These are phyloP conservation scores for Polyplosphaeria fusca DNA, from an alignment of 495 filamentous ascomycete genomes.

Conservation along the genomic window DNA sequence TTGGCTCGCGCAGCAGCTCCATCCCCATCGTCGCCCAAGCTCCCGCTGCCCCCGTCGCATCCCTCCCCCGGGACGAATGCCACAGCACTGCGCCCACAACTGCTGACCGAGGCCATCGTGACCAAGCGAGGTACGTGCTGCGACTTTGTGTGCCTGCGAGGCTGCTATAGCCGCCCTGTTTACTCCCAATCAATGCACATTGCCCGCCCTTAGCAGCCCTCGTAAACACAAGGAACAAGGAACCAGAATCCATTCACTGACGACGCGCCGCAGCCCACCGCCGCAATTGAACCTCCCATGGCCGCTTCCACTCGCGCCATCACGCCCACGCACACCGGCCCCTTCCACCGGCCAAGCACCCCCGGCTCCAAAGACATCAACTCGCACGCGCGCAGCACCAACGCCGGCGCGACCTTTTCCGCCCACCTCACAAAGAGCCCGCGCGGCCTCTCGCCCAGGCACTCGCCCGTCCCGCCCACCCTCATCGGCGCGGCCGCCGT, in stretches of 20 bases:
- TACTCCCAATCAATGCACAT: neutral
- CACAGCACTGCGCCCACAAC: neutral
- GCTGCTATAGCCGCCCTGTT: neutral
- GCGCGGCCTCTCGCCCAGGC: slow-evolving; percentile 49
- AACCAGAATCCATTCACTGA: neutral
- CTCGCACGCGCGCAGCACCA: slow-evolving; percentile 9
- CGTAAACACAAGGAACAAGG: no score
- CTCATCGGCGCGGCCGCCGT: slow-evolving; percentile 57
- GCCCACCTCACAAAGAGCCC: slow-evolving; percentile 48
- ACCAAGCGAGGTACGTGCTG: neutral
- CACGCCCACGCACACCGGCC: slow-evolving; percentile 38
- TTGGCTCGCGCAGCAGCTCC: no score
- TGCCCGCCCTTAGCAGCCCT: neutral
- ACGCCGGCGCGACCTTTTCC: slow-evolving; percentile 26
- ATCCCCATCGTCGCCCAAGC: no score
- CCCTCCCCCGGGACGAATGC: neutral
- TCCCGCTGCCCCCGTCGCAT: neutral
- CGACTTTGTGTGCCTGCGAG: neutral
- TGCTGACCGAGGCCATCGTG: neutral
- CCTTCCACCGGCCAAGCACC: slow-evolving; percentile 34
- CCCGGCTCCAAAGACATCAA: slow-evolving; percentile 32
- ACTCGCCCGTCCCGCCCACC: slow-evolving; percentile 40
- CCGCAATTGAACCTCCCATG: no score
- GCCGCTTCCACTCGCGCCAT: slow-evolving; percentile 35
- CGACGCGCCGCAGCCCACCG: no score